Conservation (phyloP, 2,329 filamentous ascomycete species). For the Lasiodiplodia sp. region DNA sequence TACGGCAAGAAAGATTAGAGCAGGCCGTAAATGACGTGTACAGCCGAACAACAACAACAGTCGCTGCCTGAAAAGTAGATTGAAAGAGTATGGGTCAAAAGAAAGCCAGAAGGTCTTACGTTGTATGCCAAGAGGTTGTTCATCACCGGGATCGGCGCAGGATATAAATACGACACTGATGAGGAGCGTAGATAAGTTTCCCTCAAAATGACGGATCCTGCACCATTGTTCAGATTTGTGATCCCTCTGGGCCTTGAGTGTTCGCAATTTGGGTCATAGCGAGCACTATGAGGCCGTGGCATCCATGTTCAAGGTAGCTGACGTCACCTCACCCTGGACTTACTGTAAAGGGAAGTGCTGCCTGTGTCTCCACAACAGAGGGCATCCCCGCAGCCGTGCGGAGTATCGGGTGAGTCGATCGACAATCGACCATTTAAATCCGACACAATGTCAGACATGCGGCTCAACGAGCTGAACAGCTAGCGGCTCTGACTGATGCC, state of each 20-base stretch:
- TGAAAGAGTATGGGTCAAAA: neutral
- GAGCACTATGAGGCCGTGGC: neutral
- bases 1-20: conserved; percentile 1
- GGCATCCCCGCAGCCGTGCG: conserved; percentile 27
- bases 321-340: conserved; percentile 13
- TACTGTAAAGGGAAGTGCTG: conserved; percentile 9
- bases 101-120: neutral
- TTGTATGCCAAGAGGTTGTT: neutral
- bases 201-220: neutral
- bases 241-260: too few species aligned
- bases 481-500: neutral
- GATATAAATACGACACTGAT: neutral
- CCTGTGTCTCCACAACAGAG: conserved; percentile 20
- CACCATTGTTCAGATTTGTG: neutral
- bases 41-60: neutral
- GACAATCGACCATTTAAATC: conserved; percentile 18
- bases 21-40: neutral
- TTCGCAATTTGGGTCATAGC: neutral
- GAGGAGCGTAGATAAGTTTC: neutral
- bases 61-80: neutral
- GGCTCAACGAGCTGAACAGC: neutral
- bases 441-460: conserved; percentile 13
- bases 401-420: conserved; percentile 23
- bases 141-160: neutral
- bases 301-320: neutral